Conservation (phyloP, 768 basidiomycete species). For the Xerocomellus dryophilus region DNA sequence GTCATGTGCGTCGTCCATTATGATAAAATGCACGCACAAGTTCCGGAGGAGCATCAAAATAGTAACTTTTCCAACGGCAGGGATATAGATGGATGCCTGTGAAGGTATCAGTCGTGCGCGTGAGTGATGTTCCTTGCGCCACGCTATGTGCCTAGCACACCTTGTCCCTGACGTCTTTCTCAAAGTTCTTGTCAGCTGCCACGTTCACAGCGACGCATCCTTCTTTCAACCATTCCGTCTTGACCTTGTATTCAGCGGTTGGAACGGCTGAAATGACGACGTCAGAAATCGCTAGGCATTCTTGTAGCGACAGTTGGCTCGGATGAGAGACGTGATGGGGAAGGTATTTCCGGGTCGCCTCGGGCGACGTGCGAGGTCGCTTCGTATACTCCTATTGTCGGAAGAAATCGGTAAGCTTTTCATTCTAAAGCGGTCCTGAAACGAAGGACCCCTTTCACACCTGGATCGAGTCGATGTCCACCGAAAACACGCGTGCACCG, state of each 20-base stretch:
- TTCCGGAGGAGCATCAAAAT: constrained; percentile 97
- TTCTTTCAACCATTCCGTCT: constrained; percentile 86
- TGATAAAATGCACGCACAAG: constrained; percentile 53
- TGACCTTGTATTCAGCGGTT: constrained; percentile 77
- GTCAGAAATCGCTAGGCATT: constrained; percentile 83
- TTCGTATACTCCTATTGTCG: constrained; percentile 81
- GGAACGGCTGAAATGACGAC: constrained; percentile 96
- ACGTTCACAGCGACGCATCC: constrained; percentile 94
- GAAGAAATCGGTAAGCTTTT: background rate
- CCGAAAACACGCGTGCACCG: constrained; percentile 92
- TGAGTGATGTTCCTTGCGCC: constrained; percentile 9
- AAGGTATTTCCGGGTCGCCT: constrained; percentile 60
- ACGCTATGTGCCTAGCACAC: constrained; percentile 39
- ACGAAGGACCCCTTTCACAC: constrained; percentile 29
- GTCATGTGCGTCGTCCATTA: constrained; percentile 5
- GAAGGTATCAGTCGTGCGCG: background rate
- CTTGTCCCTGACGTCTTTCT: constrained; percentile 88
- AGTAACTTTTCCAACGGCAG: constrained; percentile 96
- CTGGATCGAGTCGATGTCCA: constrained; percentile 93
- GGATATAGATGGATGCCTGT: constrained; percentile 87
- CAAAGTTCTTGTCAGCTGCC: constrained; percentile 94
- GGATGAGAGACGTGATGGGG: constrained; percentile 82
- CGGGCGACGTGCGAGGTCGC: constrained; percentile 54
- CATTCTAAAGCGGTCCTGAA: background rate
- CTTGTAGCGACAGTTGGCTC: constrained; percentile 61